Conservation (phyloP, 2,329 filamentous ascomycete species). For the Ophiostoma perfectum region DNA sequence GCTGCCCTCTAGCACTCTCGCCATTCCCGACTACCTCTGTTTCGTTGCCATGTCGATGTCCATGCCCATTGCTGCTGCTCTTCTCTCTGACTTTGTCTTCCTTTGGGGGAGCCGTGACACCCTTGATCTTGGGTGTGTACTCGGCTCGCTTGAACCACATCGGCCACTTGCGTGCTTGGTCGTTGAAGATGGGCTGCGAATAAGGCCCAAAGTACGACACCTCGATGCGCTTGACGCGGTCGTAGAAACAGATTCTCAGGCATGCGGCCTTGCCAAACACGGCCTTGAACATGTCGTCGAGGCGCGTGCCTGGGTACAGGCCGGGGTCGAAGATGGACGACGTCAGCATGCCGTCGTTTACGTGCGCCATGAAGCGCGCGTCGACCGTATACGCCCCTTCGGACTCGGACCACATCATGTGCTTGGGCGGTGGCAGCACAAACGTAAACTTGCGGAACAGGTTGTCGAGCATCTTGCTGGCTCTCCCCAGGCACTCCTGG, state of each 20-base stretch:
- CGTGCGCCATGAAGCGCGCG: conserved; percentile 30
- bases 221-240: conserved; percentile 19
- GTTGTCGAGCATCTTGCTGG: conserved; percentile 25
- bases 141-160: conserved; percentile 21
- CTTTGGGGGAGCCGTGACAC: not conserved
- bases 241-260: conserved; percentile 30
- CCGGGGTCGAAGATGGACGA: conserved; percentile 32
- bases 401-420: conserved; percentile 30
- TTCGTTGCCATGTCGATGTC: too few species aligned
- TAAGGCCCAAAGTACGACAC: conserved; percentile 29
- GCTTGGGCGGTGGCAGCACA: conserved; percentile 20
- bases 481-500: not conserved
- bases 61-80: not conserved
- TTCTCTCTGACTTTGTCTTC: not conserved
- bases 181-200: conserved; percentile 24
- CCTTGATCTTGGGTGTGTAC: conserved; percentile 21
- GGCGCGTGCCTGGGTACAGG: conserved; percentile 16
- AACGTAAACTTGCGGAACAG: conserved; percentile 24
- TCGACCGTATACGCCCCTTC: conserved; percentile 28
- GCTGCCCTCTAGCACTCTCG: not conserved
- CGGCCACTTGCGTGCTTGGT: conserved; percentile 22
- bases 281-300: conserved; percentile 23
- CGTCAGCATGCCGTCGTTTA: conserved; percentile 29
- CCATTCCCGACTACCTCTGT: too few species aligned
- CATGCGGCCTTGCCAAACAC: conserved; percentile 28